These are phyloP conservation scores for Gastrolobium villosum DNA, from an alignment of 306 rosid genomes.

Conservation along the genomic window DNA sequence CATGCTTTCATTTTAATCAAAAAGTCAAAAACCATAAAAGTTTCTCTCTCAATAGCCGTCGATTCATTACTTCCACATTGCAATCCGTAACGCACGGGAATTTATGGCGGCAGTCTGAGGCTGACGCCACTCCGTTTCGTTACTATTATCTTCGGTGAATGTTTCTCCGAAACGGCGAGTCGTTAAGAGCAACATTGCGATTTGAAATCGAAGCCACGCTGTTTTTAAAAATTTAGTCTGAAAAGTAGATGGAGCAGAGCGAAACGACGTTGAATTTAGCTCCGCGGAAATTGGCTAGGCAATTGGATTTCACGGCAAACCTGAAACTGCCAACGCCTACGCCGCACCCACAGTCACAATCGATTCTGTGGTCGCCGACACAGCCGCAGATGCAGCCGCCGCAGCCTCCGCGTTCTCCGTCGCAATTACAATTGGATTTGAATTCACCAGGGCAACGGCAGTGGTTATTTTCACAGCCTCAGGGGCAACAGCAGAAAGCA, in stretches of 20 bases:
- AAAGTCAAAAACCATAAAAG: background rate
- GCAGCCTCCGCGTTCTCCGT: slow-evolving; percentile 21
- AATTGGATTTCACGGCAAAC: slow-evolving; percentile 65
- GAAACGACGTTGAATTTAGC: slow-evolving; percentile 55
- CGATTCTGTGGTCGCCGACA: slow-evolving; percentile 8
- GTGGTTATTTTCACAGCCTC: slow-evolving; percentile 45
- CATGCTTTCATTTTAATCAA: slow-evolving; percentile 34
- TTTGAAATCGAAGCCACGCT: slow-evolving; percentile 23
- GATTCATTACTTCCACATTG: slow-evolving; percentile 1
- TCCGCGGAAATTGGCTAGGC: slow-evolving; percentile 64
- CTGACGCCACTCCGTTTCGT: slow-evolving; percentile 22
- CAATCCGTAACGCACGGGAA: slow-evolving; percentile 45
- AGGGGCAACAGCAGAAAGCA: slow-evolving; percentile 30
- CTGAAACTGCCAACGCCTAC: slow-evolving; percentile 15
- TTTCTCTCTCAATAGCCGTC: slow-evolving; percentile 10
- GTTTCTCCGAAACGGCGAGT: slow-evolving; percentile 38
- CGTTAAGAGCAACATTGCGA: slow-evolving; percentile 35
- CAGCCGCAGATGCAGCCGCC: slow-evolving; percentile 17
- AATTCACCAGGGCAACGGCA: slow-evolving; percentile 38
- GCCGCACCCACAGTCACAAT: slow-evolving; percentile 19
- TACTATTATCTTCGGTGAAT: slow-evolving; percentile 22
- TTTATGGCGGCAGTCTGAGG: slow-evolving; percentile 33
- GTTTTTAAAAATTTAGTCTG: slow-evolving; percentile 6
- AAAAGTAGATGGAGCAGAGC: slow-evolving; percentile 66
- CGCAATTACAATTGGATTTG: slow-evolving; percentile 43